Conservation (phyloP, 1,284 basidiomycete genomes). For the Heimioporus punctisporus region DNA sequence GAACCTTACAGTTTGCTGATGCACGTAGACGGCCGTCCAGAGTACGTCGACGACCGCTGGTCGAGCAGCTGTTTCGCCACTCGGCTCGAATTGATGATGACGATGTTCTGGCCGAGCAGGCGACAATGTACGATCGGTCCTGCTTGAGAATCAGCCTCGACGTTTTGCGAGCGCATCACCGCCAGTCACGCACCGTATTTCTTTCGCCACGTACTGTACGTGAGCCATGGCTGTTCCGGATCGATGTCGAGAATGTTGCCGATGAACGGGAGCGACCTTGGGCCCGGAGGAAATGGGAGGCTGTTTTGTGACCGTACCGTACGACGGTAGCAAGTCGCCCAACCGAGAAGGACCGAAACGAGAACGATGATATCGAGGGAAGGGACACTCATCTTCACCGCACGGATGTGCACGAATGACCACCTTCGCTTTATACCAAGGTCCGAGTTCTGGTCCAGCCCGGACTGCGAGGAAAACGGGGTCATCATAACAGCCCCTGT, state of each 20-base stretch:
- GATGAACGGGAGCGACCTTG: slow-evolving; percentile 33
- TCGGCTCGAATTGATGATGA: slow-evolving; percentile 29
- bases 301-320: slow-evolving; percentile 4
- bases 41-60: slow-evolving; percentile 31
- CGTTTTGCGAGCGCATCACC: not conserved
- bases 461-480: slow-evolving; percentile 5
- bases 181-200: slow-evolving; percentile 28
- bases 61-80: slow-evolving; percentile 32
- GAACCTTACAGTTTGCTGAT: slow-evolving; percentile 25
- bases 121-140: slow-evolving; percentile 30
- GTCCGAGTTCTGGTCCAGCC: not conserved
- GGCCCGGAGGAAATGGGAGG: slow-evolving; percentile 36
- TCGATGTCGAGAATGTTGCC: slow-evolving; percentile 50
- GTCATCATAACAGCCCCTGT: slow-evolving; percentile 14
- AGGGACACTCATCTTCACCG: slow-evolving; percentile 14
- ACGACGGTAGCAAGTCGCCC: slow-evolving; percentile 6
- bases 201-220: slow-evolving; percentile 27
- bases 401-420: not conserved
- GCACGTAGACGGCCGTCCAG: slow-evolving; percentile 26
- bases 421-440: slow-evolving; percentile 22
- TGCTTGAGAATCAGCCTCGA: slow-evolving; percentile 7
- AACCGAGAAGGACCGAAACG: slow-evolving; percentile 15
- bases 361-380: slow-evolving; percentile 10
- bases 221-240: slow-evolving; percentile 41
- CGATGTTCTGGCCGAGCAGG: slow-evolving; percentile 25